Base-by-base conservation (phyloP, 2,329 filamentous ascomycete species). In the Akanthomyces muscarius region DNA sequence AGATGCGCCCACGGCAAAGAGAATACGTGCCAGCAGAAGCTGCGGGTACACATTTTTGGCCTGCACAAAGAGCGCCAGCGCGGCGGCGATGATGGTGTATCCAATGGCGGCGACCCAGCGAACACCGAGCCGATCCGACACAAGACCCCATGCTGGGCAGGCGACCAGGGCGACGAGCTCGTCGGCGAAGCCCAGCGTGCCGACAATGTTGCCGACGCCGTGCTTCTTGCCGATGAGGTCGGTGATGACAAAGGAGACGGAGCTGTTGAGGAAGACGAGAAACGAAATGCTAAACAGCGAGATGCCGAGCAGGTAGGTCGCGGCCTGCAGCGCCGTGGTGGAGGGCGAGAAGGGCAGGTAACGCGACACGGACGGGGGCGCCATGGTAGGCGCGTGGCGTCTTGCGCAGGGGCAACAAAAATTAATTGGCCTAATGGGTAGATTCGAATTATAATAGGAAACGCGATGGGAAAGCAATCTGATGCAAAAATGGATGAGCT, bases 1-100 rank as follows among this genome's bases (percentile, higher is more conserved):
- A n/a, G 93, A 92, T 23, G 91, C 95, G 28, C 95, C 95, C 21
- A 97, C 69, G 68, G 93, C 95, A 76, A 99, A 99, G 62, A 96
- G 80, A 57, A 98, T 80, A 67, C 95, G 84, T 61, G 90, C 92
- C 48, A 97, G 78, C 61, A 98, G 79, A 68, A 99, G 80, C 73
- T 96, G 89, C 11, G 95, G 94, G 76, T 97, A 97, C 10, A 97
- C 86, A 76, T 93, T 92, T 68, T 80, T 83, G 33, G 91, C 91
- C 80, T 96, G 91, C 30, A 97, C 93, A 70, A 97, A 91, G 16
- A 92, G 74, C 52, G 89, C 84, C 65, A 99, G 77, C 23, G 91
- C 86, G 14, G 92, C 66, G 0, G 89, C 92, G 61, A 98, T 89
- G 68, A 97, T 85, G 28, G 83, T 76, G 73, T 97, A 99, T 8